Percentiles rank a stretch among this genome's conserved stretches.
Evolutionary conservation across 805 yeast genomes (phyloP).

Genomic region (Saitoella complicata): DNA sequence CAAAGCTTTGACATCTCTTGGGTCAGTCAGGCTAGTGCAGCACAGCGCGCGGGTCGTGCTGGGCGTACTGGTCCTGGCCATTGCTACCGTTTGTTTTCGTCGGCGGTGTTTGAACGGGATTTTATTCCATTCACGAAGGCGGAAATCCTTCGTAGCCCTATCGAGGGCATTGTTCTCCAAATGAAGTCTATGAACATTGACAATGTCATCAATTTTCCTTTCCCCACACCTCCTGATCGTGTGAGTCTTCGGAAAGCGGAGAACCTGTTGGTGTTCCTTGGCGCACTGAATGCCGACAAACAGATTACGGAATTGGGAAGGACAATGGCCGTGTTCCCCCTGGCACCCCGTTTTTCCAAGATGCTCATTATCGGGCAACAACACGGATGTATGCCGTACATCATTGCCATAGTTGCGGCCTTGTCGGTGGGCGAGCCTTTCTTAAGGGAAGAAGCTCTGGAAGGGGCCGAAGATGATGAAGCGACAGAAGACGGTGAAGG

Average conservation of each 20-base stretch:
- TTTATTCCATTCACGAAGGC: conserved; percentile 74
- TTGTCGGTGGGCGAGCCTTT: conserved; percentile 90
- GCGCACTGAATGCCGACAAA: conserved; percentile 50
- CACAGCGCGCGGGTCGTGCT: conserved; percentile 91
- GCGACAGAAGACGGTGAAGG: conserved; percentile 14
- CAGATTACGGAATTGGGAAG: conserved; percentile 62
- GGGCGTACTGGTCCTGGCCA: conserved; percentile 99
- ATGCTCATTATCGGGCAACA: conserved; percentile 81
- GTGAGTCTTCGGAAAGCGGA: conserved; percentile 46
- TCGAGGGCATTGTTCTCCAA: conserved; percentile 83
- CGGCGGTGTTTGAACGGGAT: conserved; percentile 81
- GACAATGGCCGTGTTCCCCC: conserved; percentile 79
- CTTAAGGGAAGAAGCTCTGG: conserved; percentile 50
- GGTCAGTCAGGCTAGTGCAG: conserved; percentile 91
- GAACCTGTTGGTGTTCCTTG: conserved; percentile 47
- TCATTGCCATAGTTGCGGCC: conserved; percentile 84
- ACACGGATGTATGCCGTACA: conserved; percentile 64
- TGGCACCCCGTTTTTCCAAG: conserved; percentile 85
- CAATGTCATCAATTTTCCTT: conserved; percentile 79
- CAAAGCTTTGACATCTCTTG: conserved; percentile 84
- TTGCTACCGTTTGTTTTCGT: conserved; percentile 78
- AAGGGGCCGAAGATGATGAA: conserved; percentile 19
- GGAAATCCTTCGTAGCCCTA: conserved; percentile 87
- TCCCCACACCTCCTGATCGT: conserved; percentile 82
- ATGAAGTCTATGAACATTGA: conserved; percentile 98